Base-by-base conservation (phyloP, 345 rosid species). In the Tarenaya hassleriana region DNA sequence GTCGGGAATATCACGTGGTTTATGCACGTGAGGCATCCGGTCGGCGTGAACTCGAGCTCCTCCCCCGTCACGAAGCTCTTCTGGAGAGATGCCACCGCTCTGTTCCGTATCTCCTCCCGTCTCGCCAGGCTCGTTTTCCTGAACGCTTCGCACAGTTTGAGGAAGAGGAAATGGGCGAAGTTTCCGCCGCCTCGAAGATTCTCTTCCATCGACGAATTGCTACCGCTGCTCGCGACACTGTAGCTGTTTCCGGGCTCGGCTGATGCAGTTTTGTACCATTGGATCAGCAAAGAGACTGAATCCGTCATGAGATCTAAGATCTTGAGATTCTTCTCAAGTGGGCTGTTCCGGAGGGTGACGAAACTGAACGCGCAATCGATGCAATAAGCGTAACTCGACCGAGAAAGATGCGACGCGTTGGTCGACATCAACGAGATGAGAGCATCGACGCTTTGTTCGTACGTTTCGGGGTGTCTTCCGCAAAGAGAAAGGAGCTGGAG, bases 331-430 rank as follows among this genome's bases (percentile, higher is more conserved):
- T 85, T 92, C 47, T 88, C 95, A 2, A 76, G 53, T 0, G 94
- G 83, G 6, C 73, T 68, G 41, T 75, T 81, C 66, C 81, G 75
- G 10, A 85, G 67, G 1, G 90, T 90, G 3, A 92, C 73, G 49
- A 92, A 88, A 33, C 86, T 75, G 20, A 83, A 85, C 1, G 96
- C 86, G 27, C 94, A 88, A 14, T 92, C 95, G 8, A 92, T 75
- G 31, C 84, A 79, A 55, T 69, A 92, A 0, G 82, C 75, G 17
- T 88, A 92, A 47, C 73, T 85, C 4, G 67, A 73, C 50, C 69
- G 66, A 1, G 85, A 67, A 8, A 92, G 56, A 48, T 78, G 69
- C 0, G 59, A 41, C 1, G 68, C 60, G 11, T 79, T 83, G 1
- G 8, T n/a, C 0, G 96, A 85, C 61, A 85, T 57, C 48, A 92